A percentile compares a stretch with the other conserved stretches of the same genome.
phyloP scores from a whole-genome alignment of 768 basidiomycete species.

The Suillus subluteus region DNA sequence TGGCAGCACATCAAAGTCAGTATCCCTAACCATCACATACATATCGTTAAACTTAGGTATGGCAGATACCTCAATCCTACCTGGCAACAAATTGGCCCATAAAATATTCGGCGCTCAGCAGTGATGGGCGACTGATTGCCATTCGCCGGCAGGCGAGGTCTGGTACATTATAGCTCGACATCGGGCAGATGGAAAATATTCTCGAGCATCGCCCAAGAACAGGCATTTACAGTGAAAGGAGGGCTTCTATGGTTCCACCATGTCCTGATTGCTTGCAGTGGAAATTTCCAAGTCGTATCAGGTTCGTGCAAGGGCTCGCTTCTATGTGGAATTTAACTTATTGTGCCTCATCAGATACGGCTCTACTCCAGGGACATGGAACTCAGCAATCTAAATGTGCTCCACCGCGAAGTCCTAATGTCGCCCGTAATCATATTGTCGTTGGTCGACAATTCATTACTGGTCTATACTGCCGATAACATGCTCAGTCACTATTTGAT shows the following conservation, averaged over 20 bases:
- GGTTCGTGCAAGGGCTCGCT: constrained; percentile 42
- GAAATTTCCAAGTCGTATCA: constrained; percentile 81
- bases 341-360: constrained; percentile 62
- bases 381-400: constrained; percentile 77
- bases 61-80: constrained; percentile 86
- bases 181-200: constrained; percentile 97
- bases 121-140: constrained; percentile 89
- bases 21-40: constrained; percentile 3
- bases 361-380: constrained; percentile 94
- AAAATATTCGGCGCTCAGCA: constrained; percentile 86
- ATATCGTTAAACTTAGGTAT: constrained; percentile 13
- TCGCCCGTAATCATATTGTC: constrained; percentile 87
- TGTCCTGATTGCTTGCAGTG: constrained; percentile 87
- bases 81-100: constrained; percentile 93
- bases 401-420: constrained; percentile 77
- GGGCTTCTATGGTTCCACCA: constrained; percentile 97
- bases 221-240: constrained; percentile 84
- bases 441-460: constrained; percentile 90
- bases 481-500: constrained; percentile 92
- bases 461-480: constrained; percentile 95
- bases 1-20: constrained; percentile 94
- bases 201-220: constrained; percentile 78
- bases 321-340: constrained; percentile 11
- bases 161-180: constrained; percentile 91
- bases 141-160: constrained; percentile 88